Evolutionary conservation across 768 basidiomycete species (phyloP).

Genomic region (Russula foetens): DNA sequence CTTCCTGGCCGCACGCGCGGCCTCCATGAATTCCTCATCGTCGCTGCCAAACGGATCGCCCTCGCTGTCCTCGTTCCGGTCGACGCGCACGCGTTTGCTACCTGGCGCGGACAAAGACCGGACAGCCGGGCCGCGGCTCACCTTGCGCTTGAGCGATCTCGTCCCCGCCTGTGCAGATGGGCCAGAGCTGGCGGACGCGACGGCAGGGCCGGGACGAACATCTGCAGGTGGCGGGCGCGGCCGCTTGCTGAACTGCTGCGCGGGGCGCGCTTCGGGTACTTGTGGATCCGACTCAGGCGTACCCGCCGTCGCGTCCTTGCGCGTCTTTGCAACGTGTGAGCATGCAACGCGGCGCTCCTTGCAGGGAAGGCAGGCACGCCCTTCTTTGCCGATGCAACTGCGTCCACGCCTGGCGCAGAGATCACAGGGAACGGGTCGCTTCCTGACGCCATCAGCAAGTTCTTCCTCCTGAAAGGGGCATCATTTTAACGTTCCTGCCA

Average conservation of each 20-base stretch:
- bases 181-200: neutral
- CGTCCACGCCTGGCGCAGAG: slow-evolving; percentile 10
- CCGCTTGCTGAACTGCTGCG: slow-evolving; percentile 1
- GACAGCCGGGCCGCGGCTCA: slow-evolving; percentile 8
- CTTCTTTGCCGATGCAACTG: slow-evolving; percentile 14
- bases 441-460: slow-evolving; percentile 15
- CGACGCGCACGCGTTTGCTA: slow-evolving; percentile 12
- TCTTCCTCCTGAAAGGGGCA: slow-evolving; percentile 3
- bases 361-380: slow-evolving; percentile 15
- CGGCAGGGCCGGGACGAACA: neutral
- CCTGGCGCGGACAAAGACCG: neutral
- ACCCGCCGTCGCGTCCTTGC: slow-evolving; percentile 10
- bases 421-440: slow-evolving; percentile 12
- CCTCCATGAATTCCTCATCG: slow-evolving; percentile 17
- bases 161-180: slow-evolving; percentile 7
- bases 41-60: slow-evolving; percentile 16
- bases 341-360: slow-evolving; percentile 18
- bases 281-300: slow-evolving; percentile 14
- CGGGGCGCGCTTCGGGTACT: neutral
- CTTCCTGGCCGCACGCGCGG: slow-evolving; percentile 11
- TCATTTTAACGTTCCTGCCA: neutral
- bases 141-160: slow-evolving; percentile 13
- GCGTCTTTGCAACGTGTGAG: slow-evolving; percentile 17
- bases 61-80: slow-evolving; percentile 13
- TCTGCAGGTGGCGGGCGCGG: slow-evolving; percentile 4